Base-by-base conservation (phyloP, 2,329 filamentous ascomycete species). In the Trematosphaeria pertusa region DNA sequence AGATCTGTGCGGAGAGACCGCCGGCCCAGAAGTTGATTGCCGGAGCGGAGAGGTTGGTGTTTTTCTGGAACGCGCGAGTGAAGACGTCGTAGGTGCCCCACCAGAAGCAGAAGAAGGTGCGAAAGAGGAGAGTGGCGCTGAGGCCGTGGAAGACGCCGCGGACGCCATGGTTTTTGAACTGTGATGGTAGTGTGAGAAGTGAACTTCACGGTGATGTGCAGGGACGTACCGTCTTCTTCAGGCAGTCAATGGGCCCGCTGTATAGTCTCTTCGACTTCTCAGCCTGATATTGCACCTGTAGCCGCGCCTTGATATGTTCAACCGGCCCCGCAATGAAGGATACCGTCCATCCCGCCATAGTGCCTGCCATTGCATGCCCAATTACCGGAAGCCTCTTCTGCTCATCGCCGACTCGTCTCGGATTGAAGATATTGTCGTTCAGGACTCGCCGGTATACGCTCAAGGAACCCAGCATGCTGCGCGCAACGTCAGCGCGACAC, bases 1-100 rank as follows among this genome's bases (percentile, higher is more conserved):
- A 99, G 12, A 96, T 76, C 77, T 99, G 94, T 0, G 94, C 94
- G 37, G 88, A 92, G 40, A 97, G 75, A 0, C 94, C 94, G 3
- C 94, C 94, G 0, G 94, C 93, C 93, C 93, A 97, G 77, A 99
- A 99, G 70, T 97, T 97, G 65, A 97, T 81, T 1, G 86, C 86
- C 0, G 94, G 91, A 0, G 85, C 84, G 43, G 88, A 88, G 43
- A 97, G 75, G 10, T 61, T 73, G 2, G 92, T 96, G 61, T 85
- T 78, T 14, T 82, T 73, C 43, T 82, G 78, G 66, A 97, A 77
- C 48, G 80, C 75, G 17, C 84, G 80, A 4, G 89, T 89, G 59
- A 97, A 81, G 21, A 96, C 61, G 64, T 97, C 93, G 76, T 99
- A 99, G 50, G 86, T 88, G n/a, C 87, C 86, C 94, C 94, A 99